Base-by-base conservation (phyloP, 1,284 basidiomycete genomes). In the Cutaneotrichosporon sp. region DNA sequence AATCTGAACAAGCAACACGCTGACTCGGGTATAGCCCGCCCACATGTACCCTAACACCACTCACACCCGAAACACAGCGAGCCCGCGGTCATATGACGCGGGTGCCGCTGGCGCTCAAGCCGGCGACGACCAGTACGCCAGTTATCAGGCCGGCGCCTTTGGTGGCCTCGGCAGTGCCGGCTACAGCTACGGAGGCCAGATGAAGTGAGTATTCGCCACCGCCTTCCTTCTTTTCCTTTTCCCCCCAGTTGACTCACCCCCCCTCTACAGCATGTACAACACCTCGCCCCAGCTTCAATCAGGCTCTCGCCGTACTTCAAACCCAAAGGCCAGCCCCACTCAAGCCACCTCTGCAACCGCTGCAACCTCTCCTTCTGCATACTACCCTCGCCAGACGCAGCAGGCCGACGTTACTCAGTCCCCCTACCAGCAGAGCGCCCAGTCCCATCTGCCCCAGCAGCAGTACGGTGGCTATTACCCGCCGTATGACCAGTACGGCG, bases 331-430 rank as follows among this genome's bases (percentile, higher is more conserved):
- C 0, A 48, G 54, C n/a, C 63, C 63, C 27, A 42, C 61, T 7
- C 57, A 59, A 19, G 35, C 53, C 14, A 38, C 62, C 6, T 41
- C 59, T 14, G 44, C 51, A 9, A 58, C 53, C 7, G 50, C 57
- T n/a, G 59, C 62, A 39, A 60, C 61, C 3, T 65, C 65, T 5
- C 62, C 67, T 3, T 61, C 61, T 2, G 56, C 62, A 12, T 68
- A 64, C 53, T 67, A 66, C 46, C 57, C 57, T 24, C 39, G 52
- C n/a, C 49, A 49, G 52, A 9, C 53, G 1, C 35, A 31, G 17
- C 34, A 26, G 20, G 35, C 53, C 27, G 53, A 56, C 24, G 52
- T 41, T 37, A 45, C 47, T 12, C 49, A 55, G 37, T 56, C 58
- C n/a, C 54, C 51, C 5, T 60, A 60, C 31, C 58, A 57, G 51